Base-by-base conservation (phyloP, 129 eudicot genomes). In the Flaveria bidentis region DNA sequence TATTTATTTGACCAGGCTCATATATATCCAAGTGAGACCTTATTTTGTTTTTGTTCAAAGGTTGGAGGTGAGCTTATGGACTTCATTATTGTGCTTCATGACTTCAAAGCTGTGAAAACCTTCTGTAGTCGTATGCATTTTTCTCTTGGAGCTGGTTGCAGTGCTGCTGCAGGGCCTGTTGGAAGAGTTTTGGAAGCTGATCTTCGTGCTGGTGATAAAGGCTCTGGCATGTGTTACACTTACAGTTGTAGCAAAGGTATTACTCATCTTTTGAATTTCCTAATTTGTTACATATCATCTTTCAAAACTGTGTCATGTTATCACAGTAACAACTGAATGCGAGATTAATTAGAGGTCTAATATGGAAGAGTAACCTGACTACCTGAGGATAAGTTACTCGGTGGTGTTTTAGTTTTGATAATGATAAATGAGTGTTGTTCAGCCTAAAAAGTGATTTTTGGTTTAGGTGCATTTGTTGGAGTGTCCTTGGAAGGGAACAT, bases 131-230 rank as follows among this genome's bases (percentile, higher is more conserved):
- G 96, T 71, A 83, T 95, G 97, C 99, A 95, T 85, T 89, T 95
- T 85, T 95, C 99, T 76, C 88, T 95, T 82, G 99, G 99, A 63
- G 99, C 92, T 72, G 99, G 99, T 64, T 95, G 97, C 81, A 95
- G 99, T 89, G 97, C 92, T 84, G 97, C 99, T 12, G 99, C 97
- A 55, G 99, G 97, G 64, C 99, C 97, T n/a, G 77, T 91, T 76
- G 99, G 97, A 67, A 91, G 99, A 77, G 97, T 91, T 74, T 69
- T 91, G 61, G 99, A 95, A 91, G 97, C 99, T n/a, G 99, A 95
- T 85, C 47, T 91, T 66, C 89, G 99, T 85, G 99, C 99, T 26
- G 97, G 99, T 68, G 99, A 91, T 67, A 87, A 75, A 84, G 99
- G 99, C 56, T 95, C 97, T 78, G 99, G 99, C 79, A 85, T 95